Evolutionary conservation across 2,329 filamentous ascomycete genomes (phyloP).

Genomic region (Dactylella cylindrospora): DNA sequence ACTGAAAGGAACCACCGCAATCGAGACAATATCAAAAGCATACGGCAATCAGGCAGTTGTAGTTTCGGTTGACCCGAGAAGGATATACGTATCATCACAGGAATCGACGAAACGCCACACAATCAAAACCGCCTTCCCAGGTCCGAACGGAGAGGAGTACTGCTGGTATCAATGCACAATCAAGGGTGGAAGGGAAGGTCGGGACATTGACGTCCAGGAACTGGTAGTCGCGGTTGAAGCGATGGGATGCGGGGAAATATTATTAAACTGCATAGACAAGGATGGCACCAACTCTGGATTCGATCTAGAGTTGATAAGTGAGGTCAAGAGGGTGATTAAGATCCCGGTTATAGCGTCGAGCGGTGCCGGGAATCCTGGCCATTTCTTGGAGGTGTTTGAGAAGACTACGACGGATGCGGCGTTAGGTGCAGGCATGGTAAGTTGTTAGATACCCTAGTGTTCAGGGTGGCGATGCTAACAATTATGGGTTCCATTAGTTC

Average conservation of each 20-base stretch:
- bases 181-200: conserved; percentile 90
- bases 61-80: conserved; percentile 88
- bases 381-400: conserved; percentile 88
- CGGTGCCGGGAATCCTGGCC: conserved; percentile 80
- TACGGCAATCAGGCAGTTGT: conserved; percentile 98
- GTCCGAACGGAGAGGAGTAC: conserved; percentile 73
- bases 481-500: no score
- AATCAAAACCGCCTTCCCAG: conserved; percentile 68
- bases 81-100: conserved; percentile 75
- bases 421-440: conserved; percentile 85
- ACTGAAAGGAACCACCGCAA: conserved; percentile 79
- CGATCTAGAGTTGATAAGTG: conserved; percentile 83
- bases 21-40: conserved; percentile 88
- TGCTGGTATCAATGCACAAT: conserved; percentile 99
- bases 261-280: conserved; percentile 96
- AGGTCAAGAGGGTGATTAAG: conserved; percentile 81
- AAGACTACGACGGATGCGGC: conserved; percentile 87
- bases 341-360: conserved; percentile 96
- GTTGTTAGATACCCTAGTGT: no score
- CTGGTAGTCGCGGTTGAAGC: conserved; percentile 86
- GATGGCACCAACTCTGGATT: conserved; percentile 94
- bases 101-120: conserved; percentile 73
- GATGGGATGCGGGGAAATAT: conserved; percentile 90
- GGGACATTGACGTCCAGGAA: conserved; percentile 89
- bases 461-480: no score